Percentiles rank a stretch among this genome's conserved stretches.
These are phyloP conservation scores for Mimosa pudica DNA, from an alignment of 306 rosid species.

Conservation along the genomic window DNA sequence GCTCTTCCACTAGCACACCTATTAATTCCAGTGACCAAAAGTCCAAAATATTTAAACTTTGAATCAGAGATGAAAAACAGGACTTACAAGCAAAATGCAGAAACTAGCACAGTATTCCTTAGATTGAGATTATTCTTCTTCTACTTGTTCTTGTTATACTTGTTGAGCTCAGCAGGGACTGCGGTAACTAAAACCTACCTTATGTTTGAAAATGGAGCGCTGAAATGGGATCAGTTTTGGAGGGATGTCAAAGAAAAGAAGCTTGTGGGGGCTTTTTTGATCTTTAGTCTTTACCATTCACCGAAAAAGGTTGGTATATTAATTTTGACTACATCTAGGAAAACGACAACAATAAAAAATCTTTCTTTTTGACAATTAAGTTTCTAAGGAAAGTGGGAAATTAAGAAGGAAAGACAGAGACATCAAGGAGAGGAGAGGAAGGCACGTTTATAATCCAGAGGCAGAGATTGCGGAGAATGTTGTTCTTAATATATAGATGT, in stretches of 20 bases:
- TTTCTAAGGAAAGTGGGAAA: conserved; percentile 26
- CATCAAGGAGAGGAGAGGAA: conserved; percentile 42
- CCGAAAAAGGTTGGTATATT: conserved; percentile 49
- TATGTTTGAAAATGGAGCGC: conserved; percentile 39
- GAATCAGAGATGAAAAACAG: conserved; percentile 10
- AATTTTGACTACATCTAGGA: conserved; percentile 55
- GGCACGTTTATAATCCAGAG: conserved; percentile 46
- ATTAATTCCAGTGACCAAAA: conserved; percentile 36
- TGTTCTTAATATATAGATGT: background rate
- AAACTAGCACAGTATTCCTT: conserved; percentile 30
- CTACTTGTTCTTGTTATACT: background rate
- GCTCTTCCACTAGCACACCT: conserved; percentile 25
- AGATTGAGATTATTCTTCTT: conserved; percentile 19
- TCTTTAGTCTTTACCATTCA: conserved; percentile 29
- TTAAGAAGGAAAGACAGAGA: conserved; percentile 38
- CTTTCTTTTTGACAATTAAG: conserved; percentile 24
- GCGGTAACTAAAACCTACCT: conserved; percentile 31
- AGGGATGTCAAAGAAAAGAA: conserved; percentile 39
- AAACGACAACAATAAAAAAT: conserved; percentile 48
- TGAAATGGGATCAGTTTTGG: conserved; percentile 34
- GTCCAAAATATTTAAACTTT: conserved; percentile 23
- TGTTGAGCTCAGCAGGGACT: conserved; percentile 26
- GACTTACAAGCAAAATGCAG: conserved; percentile 20
- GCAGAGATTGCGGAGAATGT: conserved; percentile 48
- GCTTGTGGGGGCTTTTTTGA: conserved; percentile 28